These are phyloP conservation scores for Lipomyces spencermartinsiae DNA, from an alignment of 805 yeast genomes.

Conservation along the genomic window DNA sequence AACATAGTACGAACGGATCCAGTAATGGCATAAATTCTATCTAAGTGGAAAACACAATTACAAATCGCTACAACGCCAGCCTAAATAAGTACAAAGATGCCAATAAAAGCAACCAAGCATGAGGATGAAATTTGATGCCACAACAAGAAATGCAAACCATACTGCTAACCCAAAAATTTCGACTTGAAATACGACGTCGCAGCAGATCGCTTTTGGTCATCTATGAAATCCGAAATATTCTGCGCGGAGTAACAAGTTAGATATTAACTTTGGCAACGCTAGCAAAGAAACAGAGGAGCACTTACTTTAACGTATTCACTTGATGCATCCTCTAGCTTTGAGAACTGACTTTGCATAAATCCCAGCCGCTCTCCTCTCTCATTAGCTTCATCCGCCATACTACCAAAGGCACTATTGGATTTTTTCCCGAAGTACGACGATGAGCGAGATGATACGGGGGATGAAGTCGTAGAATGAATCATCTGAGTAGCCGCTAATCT, in stretches of 20 bases:
- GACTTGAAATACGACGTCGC: constrained; percentile 34
- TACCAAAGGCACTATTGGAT: neutral
- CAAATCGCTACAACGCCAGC: neutral
- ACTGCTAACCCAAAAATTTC: constrained; percentile 19
- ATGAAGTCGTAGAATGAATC: constrained; percentile 4
- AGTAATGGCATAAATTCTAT: neutral
- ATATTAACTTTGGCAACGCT: neutral
- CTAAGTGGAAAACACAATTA: neutral
- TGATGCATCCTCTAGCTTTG: constrained; percentile 35
- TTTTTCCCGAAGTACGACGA: constrained; percentile 13
- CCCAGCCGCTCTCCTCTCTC: constrained; percentile 38
- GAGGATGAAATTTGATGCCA: neutral
- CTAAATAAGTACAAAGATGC: neutral
- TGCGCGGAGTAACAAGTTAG: neutral
- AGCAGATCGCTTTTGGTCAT: constrained; percentile 23
- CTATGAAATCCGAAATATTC: constrained; percentile 29
- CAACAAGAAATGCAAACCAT: neutral
- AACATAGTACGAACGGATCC: neutral
- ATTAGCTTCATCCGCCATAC: constrained; percentile 22
- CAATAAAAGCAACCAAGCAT: neutral
- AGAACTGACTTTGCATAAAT: constrained; percentile 28
- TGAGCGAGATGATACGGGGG: constrained; percentile 13
- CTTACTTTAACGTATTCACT: constrained; percentile 33
- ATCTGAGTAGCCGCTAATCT: constrained; percentile 30
- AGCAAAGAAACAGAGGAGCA: neutral